Evolutionary conservation across 148 eudicot genomes (phyloP), one percentile per base, ranked within the genome.

Genomic region (Rhododendron ferrugineum): DNA sequence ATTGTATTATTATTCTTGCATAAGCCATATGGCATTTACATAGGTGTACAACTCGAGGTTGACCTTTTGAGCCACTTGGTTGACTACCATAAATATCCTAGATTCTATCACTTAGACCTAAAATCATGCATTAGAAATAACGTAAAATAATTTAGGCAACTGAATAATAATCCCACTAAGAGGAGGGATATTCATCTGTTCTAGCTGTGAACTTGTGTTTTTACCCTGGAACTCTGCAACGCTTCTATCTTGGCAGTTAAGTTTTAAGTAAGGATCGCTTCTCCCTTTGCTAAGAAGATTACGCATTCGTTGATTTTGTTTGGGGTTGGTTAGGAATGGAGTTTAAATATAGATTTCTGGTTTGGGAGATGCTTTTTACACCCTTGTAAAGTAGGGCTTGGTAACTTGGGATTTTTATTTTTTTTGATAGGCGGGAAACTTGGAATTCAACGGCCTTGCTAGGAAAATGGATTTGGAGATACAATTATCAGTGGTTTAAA

Each of bases 351-450:
- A 11, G 15, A 1, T 28, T 68, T 68, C 6, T 13, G 36, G 74
- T 28, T 68, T 68, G 74, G 74, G 74, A 28, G 74, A 68, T 68
- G 74, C 74, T 68, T 68, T 66, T 28, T 68, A 68, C 74, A 68
- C 16, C 36, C 18, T 28, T 28, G 36, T 28, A 13, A 13, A 28
- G 74, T 4, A 68, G 74, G 16, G 74, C 5, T 66, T 30, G 36
- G 74, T 11, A 68, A 30, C 36, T 68, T 6, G 9, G 7, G 14
- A 5, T 74, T 37, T 2, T 14, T 40, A 40, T 40, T 40, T 5
- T 40, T 40, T 40, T 40, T 40, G 44, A 40, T 40, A 40, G 6
- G 44, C 44, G 44, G 44, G 44, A 40, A 40, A 40, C 44, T 40
- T 40, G 44, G 44, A 40, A 40, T 40, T 40, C 8, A 36, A 75